phyloP scores from a whole-genome alignment of 768 basidiomycete genomes.

The Podaxis rugospora region DNA sequence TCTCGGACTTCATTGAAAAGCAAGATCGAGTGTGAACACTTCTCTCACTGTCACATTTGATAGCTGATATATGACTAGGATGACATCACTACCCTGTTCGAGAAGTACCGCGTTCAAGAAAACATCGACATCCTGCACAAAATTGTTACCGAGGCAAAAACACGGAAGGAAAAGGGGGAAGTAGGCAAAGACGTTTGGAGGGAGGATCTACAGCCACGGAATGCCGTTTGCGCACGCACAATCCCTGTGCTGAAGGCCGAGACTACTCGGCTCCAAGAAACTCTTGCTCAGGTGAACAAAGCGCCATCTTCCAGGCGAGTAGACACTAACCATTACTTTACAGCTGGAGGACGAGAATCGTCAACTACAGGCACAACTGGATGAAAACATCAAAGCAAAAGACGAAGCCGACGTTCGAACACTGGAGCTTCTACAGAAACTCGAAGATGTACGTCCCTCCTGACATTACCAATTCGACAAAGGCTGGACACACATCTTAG shows the following conservation, averaged over 20 bases:
- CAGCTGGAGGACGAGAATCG: slow-evolving; percentile 60
- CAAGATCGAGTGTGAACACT: slow-evolving; percentile 43
- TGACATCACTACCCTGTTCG: slow-evolving; percentile 66
- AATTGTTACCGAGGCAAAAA: slow-evolving; percentile 64
- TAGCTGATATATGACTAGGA: slow-evolving; percentile 33
- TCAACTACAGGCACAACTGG: slow-evolving; percentile 40
- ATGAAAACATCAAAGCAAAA: slow-evolving; percentile 41
- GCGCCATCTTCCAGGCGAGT: not conserved
- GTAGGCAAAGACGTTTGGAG: slow-evolving; percentile 58
- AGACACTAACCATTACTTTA: not conserved
- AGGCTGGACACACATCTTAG: not conserved
- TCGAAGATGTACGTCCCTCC: slow-evolving; percentile 44
- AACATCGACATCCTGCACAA: slow-evolving; percentile 69
- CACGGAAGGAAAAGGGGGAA: slow-evolving; percentile 45
- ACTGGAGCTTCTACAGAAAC: slow-evolving; percentile 42
- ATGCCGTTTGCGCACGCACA: slow-evolving; percentile 58
- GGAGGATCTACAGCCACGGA: slow-evolving; percentile 56
- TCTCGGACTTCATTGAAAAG: slow-evolving; percentile 69
- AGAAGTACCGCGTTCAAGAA: slow-evolving; percentile 60
- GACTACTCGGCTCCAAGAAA: slow-evolving; percentile 31
- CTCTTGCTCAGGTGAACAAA: slow-evolving; percentile 33
- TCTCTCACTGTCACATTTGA: not conserved
- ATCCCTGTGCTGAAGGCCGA: slow-evolving; percentile 53
- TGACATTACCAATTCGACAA: not conserved
- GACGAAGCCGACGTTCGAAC: slow-evolving; percentile 42